phyloP scores from a whole-genome alignment of 2,329 filamentous ascomycete species.

The Scleromitrula shiraiana region DNA sequence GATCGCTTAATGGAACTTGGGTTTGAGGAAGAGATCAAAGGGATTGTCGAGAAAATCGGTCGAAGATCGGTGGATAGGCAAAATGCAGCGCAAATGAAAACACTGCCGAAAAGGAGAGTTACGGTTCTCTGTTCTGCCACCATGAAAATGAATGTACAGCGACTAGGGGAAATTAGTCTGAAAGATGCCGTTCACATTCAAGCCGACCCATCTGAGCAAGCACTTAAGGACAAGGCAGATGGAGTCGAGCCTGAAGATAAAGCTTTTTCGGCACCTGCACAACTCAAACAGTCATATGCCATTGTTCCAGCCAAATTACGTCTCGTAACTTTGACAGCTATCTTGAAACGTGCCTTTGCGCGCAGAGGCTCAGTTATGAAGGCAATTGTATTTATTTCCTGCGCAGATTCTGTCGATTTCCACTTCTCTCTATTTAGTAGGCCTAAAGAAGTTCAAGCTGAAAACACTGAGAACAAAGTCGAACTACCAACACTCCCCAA shows the following conservation, averaged over 20 bases:
- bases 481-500: slow-evolving; percentile 25
- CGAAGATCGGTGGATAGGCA: slow-evolving; percentile 53
- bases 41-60: slow-evolving; percentile 74
- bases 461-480: slow-evolving; percentile 32
- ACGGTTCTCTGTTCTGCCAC: slow-evolving; percentile 94
- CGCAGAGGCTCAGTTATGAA: slow-evolving; percentile 91
- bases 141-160: slow-evolving; percentile 95
- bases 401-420: slow-evolving; percentile 93
- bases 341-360: slow-evolving; percentile 80
- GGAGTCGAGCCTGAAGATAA: slow-evolving; percentile 38
- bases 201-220: slow-evolving; percentile 44
- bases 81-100: slow-evolving; percentile 46
- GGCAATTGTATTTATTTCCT: slow-evolving; percentile 92
- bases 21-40: slow-evolving; percentile 88
- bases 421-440: slow-evolving; percentile 74
- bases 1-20: slow-evolving; percentile 98
- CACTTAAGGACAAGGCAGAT: slow-evolving; percentile 43
- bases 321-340: slow-evolving; percentile 76
- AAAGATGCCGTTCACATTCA: slow-evolving; percentile 87
- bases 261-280: slow-evolving; percentile 74
- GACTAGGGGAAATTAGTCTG: slow-evolving; percentile 87
- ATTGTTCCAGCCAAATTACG: slow-evolving; percentile 84
- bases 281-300: slow-evolving; percentile 87
- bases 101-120: slow-evolving; percentile 67
- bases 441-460: slow-evolving; percentile 17